These are phyloP conservation scores for Monascus ruber DNA, from an alignment of 2,329 filamentous ascomycete species.

Conservation along the genomic window DNA sequence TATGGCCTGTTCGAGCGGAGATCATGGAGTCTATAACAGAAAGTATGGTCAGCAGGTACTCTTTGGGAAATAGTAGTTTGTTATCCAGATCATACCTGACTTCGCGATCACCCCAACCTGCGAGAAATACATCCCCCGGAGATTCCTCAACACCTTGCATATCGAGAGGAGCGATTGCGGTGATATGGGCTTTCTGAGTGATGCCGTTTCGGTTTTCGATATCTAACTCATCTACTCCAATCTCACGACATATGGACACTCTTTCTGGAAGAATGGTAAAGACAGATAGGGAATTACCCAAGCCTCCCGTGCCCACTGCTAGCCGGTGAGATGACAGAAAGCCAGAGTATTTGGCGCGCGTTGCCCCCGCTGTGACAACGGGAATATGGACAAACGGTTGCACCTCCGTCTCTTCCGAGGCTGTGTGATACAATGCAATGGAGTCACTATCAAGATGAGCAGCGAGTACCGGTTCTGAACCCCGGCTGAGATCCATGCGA, in stretches of 20 bases:
- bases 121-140: constrained; percentile 44
- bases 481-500: constrained; percentile 36
- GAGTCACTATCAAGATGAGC: constrained; percentile 39
- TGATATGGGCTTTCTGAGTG: constrained; percentile 16
- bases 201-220: constrained; percentile 11
- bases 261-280: constrained; percentile 40
- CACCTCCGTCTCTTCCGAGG: constrained; percentile 18
- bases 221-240: constrained; percentile 28
- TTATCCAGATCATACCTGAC: constrained; percentile 22
- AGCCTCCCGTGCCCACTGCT: constrained; percentile 40
- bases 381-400: constrained; percentile 24
- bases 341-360: constrained; percentile 38
- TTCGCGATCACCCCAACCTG: constrained; percentile 49
- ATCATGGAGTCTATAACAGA: constrained; percentile 43
- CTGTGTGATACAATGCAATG: constrained; percentile 37
- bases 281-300: constrained; percentile 36
- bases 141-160: constrained; percentile 11
- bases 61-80: background rate
- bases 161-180: constrained; percentile 27
- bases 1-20: constrained; percentile 40
- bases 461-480: constrained; percentile 36
- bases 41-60: too few species aligned
- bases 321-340: constrained; percentile 41
- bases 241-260: constrained; percentile 22
- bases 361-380: constrained; percentile 6